Evolutionary conservation across 208 protist species (phyloP), one percentile per base, ranked within the genome.

Genomic region (Acanthamoeba castellanii): DNA sequence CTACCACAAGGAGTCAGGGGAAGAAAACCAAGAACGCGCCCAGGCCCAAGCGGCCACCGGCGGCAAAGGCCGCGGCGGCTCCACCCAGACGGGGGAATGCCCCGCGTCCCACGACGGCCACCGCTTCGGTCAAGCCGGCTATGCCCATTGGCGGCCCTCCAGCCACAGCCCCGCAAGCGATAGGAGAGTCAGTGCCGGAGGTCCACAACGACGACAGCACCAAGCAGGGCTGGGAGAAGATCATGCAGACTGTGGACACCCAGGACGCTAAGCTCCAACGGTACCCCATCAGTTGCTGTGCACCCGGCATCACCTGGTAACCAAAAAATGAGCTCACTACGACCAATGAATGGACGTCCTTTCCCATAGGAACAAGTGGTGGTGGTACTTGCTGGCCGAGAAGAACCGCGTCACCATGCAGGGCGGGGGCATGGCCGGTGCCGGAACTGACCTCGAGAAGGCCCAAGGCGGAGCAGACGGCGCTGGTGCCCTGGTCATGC

Each of bases 141-240:
- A 55, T 42, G 37, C 37, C 37, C 37, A 42, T n/a, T n/a, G n/a
- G n/a, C n/a, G n/a, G 52, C 14, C 3, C 52, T 11, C 16, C 52
- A 59, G 55, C 55, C 55, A 59, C 55, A 59, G 13, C 55, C 1
- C 52, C 52, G 14, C 52, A 57, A 18, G 1, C 55, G 14, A 59
- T 2, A 0, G 55, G 11, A 3, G 55, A 59, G 13, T 2, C 14
- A 2, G 55, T 59, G 18, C 11, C 55, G 13, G 20, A 2, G 55
- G 55, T 59, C 5, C 55, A 68, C 61, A 68, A 81, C 0, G 61
- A 68, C 27, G 61, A 68, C 61, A 30, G 34, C 61, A 30, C 61
- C 18, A 14, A 30, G n/a, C 72, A 89, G 14, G 81, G 81, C 16
- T 89, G 81, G 81, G 45, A 66, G 45, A 89, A 89, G 81, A 64